Evolutionary conservation across 768 basidiomycete genomes (phyloP), one percentile per base, ranked within the genome.

Genomic region (Rhodotorula kratochvilovae): DNA sequence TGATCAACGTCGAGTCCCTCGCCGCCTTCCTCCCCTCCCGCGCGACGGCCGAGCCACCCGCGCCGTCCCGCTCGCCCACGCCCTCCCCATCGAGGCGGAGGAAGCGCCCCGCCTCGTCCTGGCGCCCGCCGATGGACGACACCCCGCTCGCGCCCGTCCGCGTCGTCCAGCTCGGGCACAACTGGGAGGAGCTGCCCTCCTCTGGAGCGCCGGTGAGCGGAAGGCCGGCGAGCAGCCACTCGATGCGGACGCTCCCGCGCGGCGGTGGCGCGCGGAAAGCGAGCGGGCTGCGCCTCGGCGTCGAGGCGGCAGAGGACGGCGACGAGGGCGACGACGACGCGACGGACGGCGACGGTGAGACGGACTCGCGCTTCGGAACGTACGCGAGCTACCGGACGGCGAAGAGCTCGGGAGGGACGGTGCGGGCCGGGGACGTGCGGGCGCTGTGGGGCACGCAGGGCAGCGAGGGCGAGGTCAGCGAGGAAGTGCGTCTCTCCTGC

Each of bases 161-260:
- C 39, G 70, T 71, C 29, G 70, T 71, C 48, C 50, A 53, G 8
- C 61, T 71, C 33, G 62, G 58, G 45, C 54, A 29, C 17, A 31
- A 25, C 27, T 51, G 62, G 25, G 50, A 16, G 33, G 60, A 67
- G 33, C 16, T 43, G n/a, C 27, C 35, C 10, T 27, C 27, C 4
- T 6, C 25, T 35, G 31, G 10, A 3, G 31, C 29, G 25, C 21
- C n/a, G 50, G 60, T 19, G 42, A 48, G 31, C 10, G 31, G 56
- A 27, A 59, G 66, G 53, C 66, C 66, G 19, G 31, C 61, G 51
- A 71, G 66, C 36, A 63, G 66, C 43, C 70, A 71, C 43, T 67
- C 65, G 45, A 63, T 71, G 65, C n/a, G 45, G 42, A 71, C 70
- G 23, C 23, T 71, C 19, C 64, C 65, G 8, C 48, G 65, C 0